phyloP scores from a whole-genome alignment of 257 asterid species.

The Solanum boliviense region DNA sequence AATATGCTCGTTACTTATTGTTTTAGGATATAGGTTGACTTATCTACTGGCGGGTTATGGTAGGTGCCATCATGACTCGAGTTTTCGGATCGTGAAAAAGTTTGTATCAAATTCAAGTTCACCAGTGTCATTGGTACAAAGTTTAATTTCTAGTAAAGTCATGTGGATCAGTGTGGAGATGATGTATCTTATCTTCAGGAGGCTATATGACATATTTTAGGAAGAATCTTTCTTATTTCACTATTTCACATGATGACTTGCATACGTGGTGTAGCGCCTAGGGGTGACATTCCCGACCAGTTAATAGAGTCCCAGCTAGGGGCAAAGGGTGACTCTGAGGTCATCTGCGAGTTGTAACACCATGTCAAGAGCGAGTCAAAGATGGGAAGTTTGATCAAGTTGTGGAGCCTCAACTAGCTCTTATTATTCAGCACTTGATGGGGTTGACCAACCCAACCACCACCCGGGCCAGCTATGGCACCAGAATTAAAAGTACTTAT shows the following conservation, averaged over 20 bases:
- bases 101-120: background rate
- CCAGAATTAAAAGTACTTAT: no score
- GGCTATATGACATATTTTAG: background rate
- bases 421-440: no score
- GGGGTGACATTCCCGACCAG: background rate
- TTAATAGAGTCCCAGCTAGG: background rate
- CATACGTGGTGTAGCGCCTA: no score
- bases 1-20: background rate
- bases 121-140: background rate
- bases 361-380: background rate
- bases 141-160: background rate
- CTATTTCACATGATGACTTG: no score
- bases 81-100: background rate
- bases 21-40: no score
- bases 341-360: background rate
- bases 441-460: background rate
- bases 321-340: background rate
- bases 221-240: no score
- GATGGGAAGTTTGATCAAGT: background rate
- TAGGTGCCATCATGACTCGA: background rate
- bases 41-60: background rate
- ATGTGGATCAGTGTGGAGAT: background rate
- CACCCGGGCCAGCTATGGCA: background rate
- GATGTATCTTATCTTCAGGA: background rate
- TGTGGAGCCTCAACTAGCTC: background rate